Evolutionary conservation across 2,329 filamentous ascomycete species (phyloP).

Genomic region (Diaporthe sp.): DNA sequence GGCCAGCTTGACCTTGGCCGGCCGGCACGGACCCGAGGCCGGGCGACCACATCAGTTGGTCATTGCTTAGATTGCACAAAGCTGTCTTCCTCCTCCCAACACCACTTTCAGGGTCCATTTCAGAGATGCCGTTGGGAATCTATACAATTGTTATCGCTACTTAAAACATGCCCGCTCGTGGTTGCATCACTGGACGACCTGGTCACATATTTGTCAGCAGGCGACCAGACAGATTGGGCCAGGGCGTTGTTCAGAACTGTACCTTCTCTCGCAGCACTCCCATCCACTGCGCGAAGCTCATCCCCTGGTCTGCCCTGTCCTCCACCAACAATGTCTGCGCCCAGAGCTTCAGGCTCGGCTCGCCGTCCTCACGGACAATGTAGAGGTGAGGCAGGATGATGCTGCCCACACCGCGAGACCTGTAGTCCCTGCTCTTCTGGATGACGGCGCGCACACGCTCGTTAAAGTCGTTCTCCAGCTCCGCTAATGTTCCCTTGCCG

Average conservation of each 20-base stretch:
- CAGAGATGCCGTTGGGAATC: conserved; percentile 28
- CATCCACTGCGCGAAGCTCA: conserved; percentile 95
- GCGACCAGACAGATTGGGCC: not conserved
- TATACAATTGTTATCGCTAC: conserved; percentile 41
- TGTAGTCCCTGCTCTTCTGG: conserved; percentile 91
- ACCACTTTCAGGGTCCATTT: not conserved
- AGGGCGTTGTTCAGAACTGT: conserved; percentile 41
- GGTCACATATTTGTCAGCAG: conserved; percentile 21
- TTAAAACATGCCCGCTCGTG: conserved; percentile 25
- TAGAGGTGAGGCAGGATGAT: conserved; percentile 95
- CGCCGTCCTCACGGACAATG: conserved; percentile 93
- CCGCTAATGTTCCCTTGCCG: conserved; percentile 88
- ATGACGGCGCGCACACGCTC: conserved; percentile 91
- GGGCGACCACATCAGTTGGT: not conserved
- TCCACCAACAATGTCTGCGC: conserved; percentile 96
- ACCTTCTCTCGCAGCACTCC: conserved; percentile 96
- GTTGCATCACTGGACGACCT: conserved; percentile 42
- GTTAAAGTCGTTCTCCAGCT: conserved; percentile 96
- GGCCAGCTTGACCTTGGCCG: conserved; percentile 13
- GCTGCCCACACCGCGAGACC: conserved; percentile 88
- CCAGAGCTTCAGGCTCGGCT: conserved; percentile 95
- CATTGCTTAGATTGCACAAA: conserved; percentile 21
- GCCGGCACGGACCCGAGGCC: conserved; percentile 17
- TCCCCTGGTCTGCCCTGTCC: conserved; percentile 92
- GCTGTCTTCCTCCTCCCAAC: not conserved